Conservation (phyloP, 202 grass and related monocot genomes). For the Brachypodium distachyon region DNA sequence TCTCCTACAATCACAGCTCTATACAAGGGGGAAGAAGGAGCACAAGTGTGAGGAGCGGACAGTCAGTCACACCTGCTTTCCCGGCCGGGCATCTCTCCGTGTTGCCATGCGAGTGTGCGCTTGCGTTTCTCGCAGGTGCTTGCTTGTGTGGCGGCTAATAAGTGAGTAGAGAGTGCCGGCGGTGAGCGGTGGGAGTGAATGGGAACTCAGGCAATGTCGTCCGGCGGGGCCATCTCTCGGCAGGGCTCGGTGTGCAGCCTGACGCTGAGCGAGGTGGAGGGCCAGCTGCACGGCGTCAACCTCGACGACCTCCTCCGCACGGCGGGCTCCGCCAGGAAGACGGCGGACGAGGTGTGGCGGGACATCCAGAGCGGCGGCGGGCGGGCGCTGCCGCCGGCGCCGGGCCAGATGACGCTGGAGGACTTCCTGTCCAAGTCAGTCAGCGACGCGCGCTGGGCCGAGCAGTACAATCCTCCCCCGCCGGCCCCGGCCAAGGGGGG, state of each 20-base stretch:
- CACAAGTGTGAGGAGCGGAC: not conserved
- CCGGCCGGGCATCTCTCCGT: not conserved
- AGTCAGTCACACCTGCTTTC: too few relatives aligned
- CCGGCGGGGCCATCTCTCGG: slow-evolving; percentile 26
- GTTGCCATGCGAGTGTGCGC: not conserved
- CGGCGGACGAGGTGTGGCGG: slow-evolving; percentile 74
- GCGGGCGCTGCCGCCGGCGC: not conserved
- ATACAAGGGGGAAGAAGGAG: not conserved
- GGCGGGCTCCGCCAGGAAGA: slow-evolving; percentile 31
- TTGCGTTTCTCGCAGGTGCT: not conserved
- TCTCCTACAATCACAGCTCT: too few relatives aligned
- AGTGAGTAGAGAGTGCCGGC: too few relatives aligned
- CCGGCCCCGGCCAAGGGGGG: not conserved
- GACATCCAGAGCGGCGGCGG: slow-evolving; percentile 35
- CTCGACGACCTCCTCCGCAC: slow-evolving; percentile 62
- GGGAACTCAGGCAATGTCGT: slow-evolving; percentile 59
- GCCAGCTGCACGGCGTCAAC: slow-evolving; percentile 70
- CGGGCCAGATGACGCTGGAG: slow-evolving; percentile 73
- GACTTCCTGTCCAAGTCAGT: slow-evolving; percentile 50
- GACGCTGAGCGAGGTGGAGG: slow-evolving; percentile 59
- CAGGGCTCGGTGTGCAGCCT: slow-evolving; percentile 59
- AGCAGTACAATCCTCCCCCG: slow-evolving; percentile 1
- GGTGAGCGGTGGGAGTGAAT: slow-evolving; percentile 31
- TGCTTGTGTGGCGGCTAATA: not conserved
- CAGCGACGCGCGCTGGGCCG: slow-evolving; percentile 3